Base-by-base conservation (phyloP, 140 eudicot species). In the Oenanthe javanica region DNA sequence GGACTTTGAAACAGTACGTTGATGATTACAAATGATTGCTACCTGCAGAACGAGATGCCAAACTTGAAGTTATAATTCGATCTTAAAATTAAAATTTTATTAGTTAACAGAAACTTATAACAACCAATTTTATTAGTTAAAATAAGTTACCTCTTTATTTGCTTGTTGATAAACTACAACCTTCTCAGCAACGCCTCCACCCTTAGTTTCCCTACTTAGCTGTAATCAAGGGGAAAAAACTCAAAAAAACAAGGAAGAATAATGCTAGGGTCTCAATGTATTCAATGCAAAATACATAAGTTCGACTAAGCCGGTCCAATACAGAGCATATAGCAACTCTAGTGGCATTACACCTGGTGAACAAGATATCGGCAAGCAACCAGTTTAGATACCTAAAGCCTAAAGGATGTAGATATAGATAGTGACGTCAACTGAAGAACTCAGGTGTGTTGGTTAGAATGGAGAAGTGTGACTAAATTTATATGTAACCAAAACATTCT, bases 11-110 rank as follows among this genome's bases (percentile, higher is more conserved):
- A 90, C 97, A 69, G 88, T 88, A 83, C 99, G 99, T 71, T 94
- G 99, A 92, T 94, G 99, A 81, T 95, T 95, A 81, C 99, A 95
- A 27, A 95, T 92, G 50, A 95, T 92, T 46, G 99, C 99, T 36
- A 95, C 99, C 99, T 95, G 84, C 86, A 83, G 78, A 54, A 82
- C 7, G 80, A 63, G 49, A 79, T 9, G 54, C 66, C 48, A 47
- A 55, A 71, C 61, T 77, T 80, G 77, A 79, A 21, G 79, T 5
- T 21, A 54, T 2, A 0, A 1, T 59, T 21, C 21, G 67, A 59
- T 59, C 27, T 21, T n/a, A 7, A 6, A 59, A 31, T 31, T 31
- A 31, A 31, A 55, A 2, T 7, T 1, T 9, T n/a, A n/a, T n/a
- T 61, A n/a, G 14, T 61, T 61, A 2, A 59, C 8, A 31, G 67